A percentile compares a stretch with the other conserved stretches of the same genome.
Evolutionary conservation across 257 asterid species (phyloP).

Genomic region (Linaria vulgaris): DNA sequence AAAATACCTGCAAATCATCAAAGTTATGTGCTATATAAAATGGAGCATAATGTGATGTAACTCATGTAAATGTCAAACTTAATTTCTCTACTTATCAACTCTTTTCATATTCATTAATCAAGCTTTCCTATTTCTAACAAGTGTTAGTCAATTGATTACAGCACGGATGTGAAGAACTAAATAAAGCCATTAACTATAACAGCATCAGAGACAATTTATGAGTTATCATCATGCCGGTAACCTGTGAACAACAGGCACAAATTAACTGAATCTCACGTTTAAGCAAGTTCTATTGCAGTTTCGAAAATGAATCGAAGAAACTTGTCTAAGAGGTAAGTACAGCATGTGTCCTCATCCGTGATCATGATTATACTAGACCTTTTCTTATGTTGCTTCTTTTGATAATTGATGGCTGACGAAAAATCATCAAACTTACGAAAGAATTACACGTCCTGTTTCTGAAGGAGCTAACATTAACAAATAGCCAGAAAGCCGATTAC

Average conservation of each 20-base stretch:
- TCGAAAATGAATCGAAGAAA: too few relatives aligned
- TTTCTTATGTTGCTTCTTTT: neutral
- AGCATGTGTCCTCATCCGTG: neutral
- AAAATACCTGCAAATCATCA: conserved; percentile 37
- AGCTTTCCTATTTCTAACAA: neutral
- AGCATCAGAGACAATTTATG: too few relatives aligned
- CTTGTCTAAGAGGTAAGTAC: neutral
- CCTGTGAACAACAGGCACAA: too few relatives aligned
- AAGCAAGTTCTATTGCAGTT: too few relatives aligned
- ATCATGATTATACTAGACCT: neutral
- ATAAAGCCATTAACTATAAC: too few relatives aligned
- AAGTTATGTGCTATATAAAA: conserved; percentile 16
- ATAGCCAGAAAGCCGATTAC: neutral
- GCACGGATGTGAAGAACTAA: too few relatives aligned
- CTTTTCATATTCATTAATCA: neutral
- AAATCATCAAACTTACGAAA: neutral
- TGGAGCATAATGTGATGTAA: neutral
- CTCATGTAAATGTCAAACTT: conserved; percentile 10
- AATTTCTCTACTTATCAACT: too few relatives aligned
- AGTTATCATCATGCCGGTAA: too few relatives aligned
- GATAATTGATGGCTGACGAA: neutral
- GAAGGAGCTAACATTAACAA: neutral
- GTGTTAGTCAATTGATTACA: neutral
- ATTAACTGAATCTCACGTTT: too few relatives aligned
- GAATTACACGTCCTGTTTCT: conserved; percentile 1